Conservation (phyloP, 2,329 filamentous ascomycete species). For the Talaromyces funiculosus region DNA sequence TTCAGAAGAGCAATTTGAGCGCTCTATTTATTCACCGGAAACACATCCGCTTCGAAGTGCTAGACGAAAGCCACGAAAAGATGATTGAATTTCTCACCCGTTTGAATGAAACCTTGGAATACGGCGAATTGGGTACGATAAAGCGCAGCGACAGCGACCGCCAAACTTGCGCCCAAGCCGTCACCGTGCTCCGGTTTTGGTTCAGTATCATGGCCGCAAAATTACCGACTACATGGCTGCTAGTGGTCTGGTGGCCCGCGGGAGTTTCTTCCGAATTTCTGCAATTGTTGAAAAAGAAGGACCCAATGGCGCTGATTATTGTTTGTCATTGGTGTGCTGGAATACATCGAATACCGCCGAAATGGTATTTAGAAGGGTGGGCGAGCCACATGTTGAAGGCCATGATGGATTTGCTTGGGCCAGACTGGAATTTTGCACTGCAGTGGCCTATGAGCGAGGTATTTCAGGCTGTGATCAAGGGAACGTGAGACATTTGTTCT, state of each 20-base stretch:
- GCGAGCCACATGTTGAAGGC: constrained; percentile 11
- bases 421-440: constrained; percentile 8
- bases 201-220: constrained; percentile 12
- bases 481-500: not conserved
- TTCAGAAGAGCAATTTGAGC: constrained; percentile 5
- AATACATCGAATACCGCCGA: constrained; percentile 6
- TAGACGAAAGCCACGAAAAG: constrained; percentile 10
- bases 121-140: not conserved
- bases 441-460: constrained; percentile 12
- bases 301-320: constrained; percentile 11
- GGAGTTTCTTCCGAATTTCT: constrained; percentile 10
- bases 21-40: constrained; percentile 11
- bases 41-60: constrained; percentile 9
- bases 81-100: not conserved
- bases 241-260: constrained; percentile 13
- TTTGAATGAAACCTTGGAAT: constrained; percentile 5
- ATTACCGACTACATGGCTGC: constrained; percentile 13
- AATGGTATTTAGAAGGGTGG: constrained; percentile 13
- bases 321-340: constrained; percentile 14
- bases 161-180: constrained; percentile 9
- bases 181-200: constrained; percentile 14
- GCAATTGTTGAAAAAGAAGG: constrained; percentile 4
- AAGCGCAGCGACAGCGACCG: constrained; percentile 1
- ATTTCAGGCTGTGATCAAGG: not conserved
- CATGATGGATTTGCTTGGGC: constrained; percentile 11